phyloP scores from a whole-genome alignment of 306 rosid species.

The Bauhinia variegata region DNA sequence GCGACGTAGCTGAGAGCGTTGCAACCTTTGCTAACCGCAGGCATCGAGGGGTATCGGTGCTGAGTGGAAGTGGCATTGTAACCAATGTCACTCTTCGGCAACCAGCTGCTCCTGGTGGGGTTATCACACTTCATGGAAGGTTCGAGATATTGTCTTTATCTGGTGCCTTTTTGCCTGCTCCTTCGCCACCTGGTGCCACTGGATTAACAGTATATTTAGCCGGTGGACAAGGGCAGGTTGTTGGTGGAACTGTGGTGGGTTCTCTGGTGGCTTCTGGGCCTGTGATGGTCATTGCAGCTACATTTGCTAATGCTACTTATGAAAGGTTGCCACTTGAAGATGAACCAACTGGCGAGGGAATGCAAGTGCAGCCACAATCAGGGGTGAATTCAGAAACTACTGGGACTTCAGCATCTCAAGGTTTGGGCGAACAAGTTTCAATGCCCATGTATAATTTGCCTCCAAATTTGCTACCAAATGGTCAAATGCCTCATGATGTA shows the following conservation, averaged over 20 bases:
- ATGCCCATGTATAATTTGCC: constrained; percentile 62
- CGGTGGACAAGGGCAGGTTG: constrained; percentile 79
- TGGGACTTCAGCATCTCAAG: constrained; percentile 46
- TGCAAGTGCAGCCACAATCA: constrained; percentile 49
- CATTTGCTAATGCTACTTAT: constrained; percentile 75
- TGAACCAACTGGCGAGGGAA: constrained; percentile 48
- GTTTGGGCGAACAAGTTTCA: constrained; percentile 55
- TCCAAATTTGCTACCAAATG: constrained; percentile 67
- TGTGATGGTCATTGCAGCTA: constrained; percentile 75
- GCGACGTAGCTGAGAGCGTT: constrained; percentile 66
- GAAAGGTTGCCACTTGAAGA: constrained; percentile 75
- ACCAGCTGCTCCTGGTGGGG: constrained; percentile 61
- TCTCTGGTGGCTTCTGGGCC: constrained; percentile 72
- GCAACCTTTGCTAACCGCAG: constrained; percentile 66
- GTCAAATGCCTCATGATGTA: constrained; percentile 69
- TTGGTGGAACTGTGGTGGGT: constrained; percentile 76
- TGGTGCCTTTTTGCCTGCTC: constrained; percentile 80
- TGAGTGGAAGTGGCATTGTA: constrained; percentile 74
- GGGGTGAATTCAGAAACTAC: constrained; percentile 43
- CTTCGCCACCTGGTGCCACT: constrained; percentile 70
- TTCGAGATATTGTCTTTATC: constrained; percentile 75
- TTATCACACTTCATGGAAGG: constrained; percentile 63
- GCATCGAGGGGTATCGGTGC: constrained; percentile 81
- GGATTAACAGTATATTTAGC: constrained; percentile 68
- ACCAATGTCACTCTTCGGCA: constrained; percentile 72